phyloP scores from a whole-genome alignment of 768 basidiomycete species.

The Tulasnella sp. region DNA sequence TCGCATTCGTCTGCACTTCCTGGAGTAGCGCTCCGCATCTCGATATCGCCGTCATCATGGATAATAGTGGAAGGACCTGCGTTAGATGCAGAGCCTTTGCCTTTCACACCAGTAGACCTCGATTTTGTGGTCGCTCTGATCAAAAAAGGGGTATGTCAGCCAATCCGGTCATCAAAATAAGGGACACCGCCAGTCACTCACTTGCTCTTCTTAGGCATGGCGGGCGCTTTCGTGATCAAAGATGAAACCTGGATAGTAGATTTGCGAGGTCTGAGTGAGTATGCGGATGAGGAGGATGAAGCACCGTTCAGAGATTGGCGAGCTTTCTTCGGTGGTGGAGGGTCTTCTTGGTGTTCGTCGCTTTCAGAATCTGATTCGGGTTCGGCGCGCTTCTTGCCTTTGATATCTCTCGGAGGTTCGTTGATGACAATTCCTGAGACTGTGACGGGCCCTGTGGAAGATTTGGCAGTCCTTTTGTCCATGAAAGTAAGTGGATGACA shows the following conservation, averaged over 20 bases:
- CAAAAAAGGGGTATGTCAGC: slow-evolving; percentile 15
- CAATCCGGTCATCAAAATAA: slow-evolving; percentile 11
- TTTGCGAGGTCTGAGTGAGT: slow-evolving; percentile 56
- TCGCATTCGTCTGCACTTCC: slow-evolving; percentile 24
- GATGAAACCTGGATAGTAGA: slow-evolving; percentile 26
- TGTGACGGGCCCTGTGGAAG: slow-evolving; percentile 20
- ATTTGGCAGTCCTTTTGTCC: slow-evolving; percentile 10
- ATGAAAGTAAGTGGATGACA: slow-evolving; percentile 10
- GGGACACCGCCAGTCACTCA: slow-evolving; percentile 23
- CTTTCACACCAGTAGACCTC: slow-evolving; percentile 32
- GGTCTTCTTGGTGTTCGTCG: slow-evolving; percentile 30
- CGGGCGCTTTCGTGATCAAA: slow-evolving; percentile 25
- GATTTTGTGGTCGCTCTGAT: slow-evolving; percentile 39
- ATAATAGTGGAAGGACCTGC: slow-evolving; percentile 27
- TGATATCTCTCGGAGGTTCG: slow-evolving; percentile 64
- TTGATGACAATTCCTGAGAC: slow-evolving; percentile 50
- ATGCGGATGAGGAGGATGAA: slow-evolving; percentile 40
- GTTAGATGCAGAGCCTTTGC: slow-evolving; percentile 38
- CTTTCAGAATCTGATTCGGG: slow-evolving; percentile 61
- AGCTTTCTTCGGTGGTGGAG: slow-evolving; percentile 11
- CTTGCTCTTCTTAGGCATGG: slow-evolving; percentile 74
- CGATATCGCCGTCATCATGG: slow-evolving; percentile 50
- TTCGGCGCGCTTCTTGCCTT: slow-evolving; percentile 87
- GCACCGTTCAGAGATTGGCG: slow-evolving; percentile 15
- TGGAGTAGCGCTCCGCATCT: slow-evolving; percentile 51